These are phyloP conservation scores for Podaxis mareebaensis DNA, from an alignment of 768 basidiomycete species.

Conservation along the genomic window DNA sequence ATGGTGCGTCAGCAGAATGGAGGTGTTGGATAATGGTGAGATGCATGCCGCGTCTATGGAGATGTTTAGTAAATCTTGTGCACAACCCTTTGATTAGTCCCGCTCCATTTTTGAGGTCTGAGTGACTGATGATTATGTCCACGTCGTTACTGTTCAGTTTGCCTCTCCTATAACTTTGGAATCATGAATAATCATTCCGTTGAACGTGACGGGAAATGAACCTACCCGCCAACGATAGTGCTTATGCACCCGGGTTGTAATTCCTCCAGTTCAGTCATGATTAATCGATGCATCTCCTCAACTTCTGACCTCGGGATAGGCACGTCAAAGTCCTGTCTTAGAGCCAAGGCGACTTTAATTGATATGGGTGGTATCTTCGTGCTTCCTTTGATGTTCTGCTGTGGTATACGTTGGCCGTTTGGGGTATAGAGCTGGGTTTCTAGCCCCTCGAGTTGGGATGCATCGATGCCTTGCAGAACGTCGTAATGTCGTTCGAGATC, in stretches of 20 bases:
- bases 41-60: conserved; percentile 57
- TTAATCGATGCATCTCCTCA: conserved; percentile 67
- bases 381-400: conserved; percentile 16
- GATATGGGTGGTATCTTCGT: conserved; percentile 32
- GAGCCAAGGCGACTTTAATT: conserved; percentile 58
- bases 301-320: conserved; percentile 74
- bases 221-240: conserved; percentile 83
- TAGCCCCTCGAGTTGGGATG: conserved; percentile 16
- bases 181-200: background rate
- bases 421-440: conserved; percentile 33
- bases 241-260: conserved; percentile 69
- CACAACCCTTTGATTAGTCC: conserved; percentile 62
- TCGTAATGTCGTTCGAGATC: conserved; percentile 72
- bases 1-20: background rate
- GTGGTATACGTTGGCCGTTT: conserved; percentile 29
- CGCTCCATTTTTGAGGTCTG: conserved; percentile 42
- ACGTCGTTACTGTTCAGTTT: conserved; percentile 82
- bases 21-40: background rate
- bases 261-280: conserved; percentile 65
- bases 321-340: conserved; percentile 55
- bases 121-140: conserved; percentile 86
- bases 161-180: conserved; percentile 76
- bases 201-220: conserved; percentile 13
- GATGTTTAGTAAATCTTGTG: conserved; percentile 53
- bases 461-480: conserved; percentile 29